Base-by-base conservation (phyloP, 1,139 yeast species). In the Blastobotrys serpentis region DNA sequence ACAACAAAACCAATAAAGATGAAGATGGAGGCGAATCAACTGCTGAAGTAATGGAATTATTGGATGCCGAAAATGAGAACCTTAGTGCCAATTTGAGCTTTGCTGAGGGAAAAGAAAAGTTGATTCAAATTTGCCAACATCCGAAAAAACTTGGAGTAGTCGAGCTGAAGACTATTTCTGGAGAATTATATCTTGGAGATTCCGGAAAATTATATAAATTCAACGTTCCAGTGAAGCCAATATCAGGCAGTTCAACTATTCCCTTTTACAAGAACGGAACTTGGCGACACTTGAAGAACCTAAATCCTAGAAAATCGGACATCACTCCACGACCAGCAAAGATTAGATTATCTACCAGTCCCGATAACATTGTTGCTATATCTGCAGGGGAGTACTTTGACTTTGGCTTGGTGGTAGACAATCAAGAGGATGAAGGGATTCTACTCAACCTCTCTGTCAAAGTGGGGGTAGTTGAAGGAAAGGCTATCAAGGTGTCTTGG, bases 271-370 rank as follows among this genome's bases (percentile, higher is more conserved):
- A 16, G 16, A 17, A 39, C 11, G 32, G 42, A 17, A 10, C 13
- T n/a, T 23, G 32, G 42, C 7, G 17, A 19, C 33, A 26, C 33
- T 16, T 21, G 42, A 18, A 6, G 7, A 23, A 16, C 18, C 5
- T 17, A 2, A 16, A 16, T 13, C 33, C 42, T 6, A 4, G 33
- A 7, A 23, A 17, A n/a, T 23, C 32, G 1, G 48, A 50, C n/a
- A 52, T 62, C 2, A 52, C 55, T 4, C 68, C 67, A 2, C 53
- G 68, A 23, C 67, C 67, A 1, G 60, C 68, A 2, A 54, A 55
- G 17, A 48, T 63, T 32, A 51, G 46, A 21, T 46, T 62, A 54
- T n/a, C 47, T 49, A n/a, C 53, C 49, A 21, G 48, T 52, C 7
- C 56, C 52, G 4, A 29, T 11, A 32, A 33, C 13, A 22, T 45